Conservation (phyloP, 345 rosid species). For the Sapria himalayana region DNA sequence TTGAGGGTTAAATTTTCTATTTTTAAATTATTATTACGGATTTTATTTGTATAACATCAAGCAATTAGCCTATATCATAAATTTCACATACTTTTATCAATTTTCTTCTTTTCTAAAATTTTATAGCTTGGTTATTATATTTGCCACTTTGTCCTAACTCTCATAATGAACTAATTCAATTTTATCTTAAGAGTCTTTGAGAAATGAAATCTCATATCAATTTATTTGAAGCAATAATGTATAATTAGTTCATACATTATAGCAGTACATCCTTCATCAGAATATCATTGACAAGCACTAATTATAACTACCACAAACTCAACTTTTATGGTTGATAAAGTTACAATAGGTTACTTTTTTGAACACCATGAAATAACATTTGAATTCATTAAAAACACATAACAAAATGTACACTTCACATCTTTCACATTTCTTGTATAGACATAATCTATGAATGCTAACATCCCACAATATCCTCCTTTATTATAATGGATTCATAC, state of each 20-base stretch:
- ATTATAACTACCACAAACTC: no score
- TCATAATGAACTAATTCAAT: background rate
- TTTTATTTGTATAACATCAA: no score
- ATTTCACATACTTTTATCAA: background rate
- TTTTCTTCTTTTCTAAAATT: background rate
- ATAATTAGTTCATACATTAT: background rate
- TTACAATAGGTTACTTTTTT: background rate
- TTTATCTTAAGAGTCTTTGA: background rate
- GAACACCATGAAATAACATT: background rate
- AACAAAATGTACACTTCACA: no score
- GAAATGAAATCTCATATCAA: conserved; percentile 3
- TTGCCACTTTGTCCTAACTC: background rate
- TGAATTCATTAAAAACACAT: background rate
- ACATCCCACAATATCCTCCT: no score
- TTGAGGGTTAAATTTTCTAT: no score
- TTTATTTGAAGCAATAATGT: background rate
- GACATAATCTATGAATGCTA: background rate
- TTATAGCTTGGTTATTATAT: background rate
- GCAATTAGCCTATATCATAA: no score
- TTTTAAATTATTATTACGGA: no score
- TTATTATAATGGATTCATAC: background rate
- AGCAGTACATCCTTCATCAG: no score
- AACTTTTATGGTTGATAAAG: no score
- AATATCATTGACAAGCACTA: no score
- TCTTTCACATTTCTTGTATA: no score